Evolutionary conservation across 2,329 filamentous ascomycete genomes (phyloP), one percentile per base, ranked within the genome.

Genomic region (Exutisphaerella laricina): DNA sequence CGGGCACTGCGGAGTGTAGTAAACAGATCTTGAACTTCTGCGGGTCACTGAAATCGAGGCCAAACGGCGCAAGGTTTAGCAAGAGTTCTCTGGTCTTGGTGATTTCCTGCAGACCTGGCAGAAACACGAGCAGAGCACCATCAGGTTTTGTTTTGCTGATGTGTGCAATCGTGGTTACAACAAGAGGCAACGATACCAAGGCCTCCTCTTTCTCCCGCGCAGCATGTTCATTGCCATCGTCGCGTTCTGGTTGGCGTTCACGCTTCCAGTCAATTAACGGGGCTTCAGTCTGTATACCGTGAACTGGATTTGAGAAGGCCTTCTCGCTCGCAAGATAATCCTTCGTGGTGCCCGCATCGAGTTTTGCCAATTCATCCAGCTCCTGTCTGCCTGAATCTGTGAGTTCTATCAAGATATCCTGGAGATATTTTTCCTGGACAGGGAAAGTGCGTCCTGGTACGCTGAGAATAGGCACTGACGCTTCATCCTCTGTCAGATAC

Each of bases 41-140:
- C 6, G 52, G 34, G 46, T 75, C 57, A 0, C 49, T 51, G 39
- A 75, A 68, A 44, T 74, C 51, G 23, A 73, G 31, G 2, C 64
- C 65, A 2, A 70, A 47, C 1, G 45, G 48, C 9, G 49, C 32
- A 2, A 45, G 39, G 14, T 38, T 40, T 8, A 45, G 33, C 8
- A 75, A 56, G 13, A 63, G 48, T 1, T 55, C 49, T 10, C 64
- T 49, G 1, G 61, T 55, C 1, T 48, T 55, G 4, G 62, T 43
- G 14, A 72, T 69, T 25, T 70, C 62, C 1, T 63, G 56, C 8
- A 70, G 42, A 4, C 71, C 71, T 3, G 72, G 71, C 6, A 76
- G 58, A 40, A 75, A 74, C 5, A 68, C 69, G 31, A 76, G 57
- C 13, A 76, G 67, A 16, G 70, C 65, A 8, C 72, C 74, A 8